Base-by-base conservation (phyloP, 345 rosid genomes). In the Capsella bursapastoris region DNA sequence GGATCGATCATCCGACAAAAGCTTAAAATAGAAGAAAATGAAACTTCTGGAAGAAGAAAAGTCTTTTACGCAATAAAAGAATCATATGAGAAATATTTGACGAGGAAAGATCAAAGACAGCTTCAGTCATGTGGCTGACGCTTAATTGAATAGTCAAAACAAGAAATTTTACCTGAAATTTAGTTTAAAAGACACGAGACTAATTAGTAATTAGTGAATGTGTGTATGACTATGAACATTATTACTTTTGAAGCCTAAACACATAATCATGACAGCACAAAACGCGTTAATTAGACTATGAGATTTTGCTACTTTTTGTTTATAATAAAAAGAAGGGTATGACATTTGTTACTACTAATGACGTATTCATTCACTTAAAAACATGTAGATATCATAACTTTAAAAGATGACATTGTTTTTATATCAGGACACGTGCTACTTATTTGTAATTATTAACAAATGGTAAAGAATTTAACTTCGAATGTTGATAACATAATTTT, bases 31-130 rank as follows among this genome's bases (percentile, higher is more conserved):
- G 7, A 38, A 57, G 51, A 57, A 48, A 55, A 27, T 7, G 65
- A 58, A 66, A 49, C 7, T 49, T 57, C 34, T 29, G 67, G 41
- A 66, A 38, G 73, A 67, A 58, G 68, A 38, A 41, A 59, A 66
- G 68, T 67, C 60, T 49, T 29, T 49, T 6, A 75, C 73, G 73
- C 38, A 50, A 67, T 22, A 28, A 57, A 2, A n/a, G 65, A 56
- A 50, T 56, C 32, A 0, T 22, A 43, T 12, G 28, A 64, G 25
- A 11, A 29, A 15, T 55, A 32, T 8, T 9, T 34, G 77, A 73
- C 65, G 2, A 52, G 14, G 70, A 47, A 64, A 56, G 14, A 11
- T 56, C 50, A 57, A 45, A 64, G 35, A 34, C 57, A 48, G 49
- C 58, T 57, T 73, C 72, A 22, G 3, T 50, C 68, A 61, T 8